Base-by-base conservation (phyloP, 768 basidiomycete species). In the Leccinum arenicola region DNA sequence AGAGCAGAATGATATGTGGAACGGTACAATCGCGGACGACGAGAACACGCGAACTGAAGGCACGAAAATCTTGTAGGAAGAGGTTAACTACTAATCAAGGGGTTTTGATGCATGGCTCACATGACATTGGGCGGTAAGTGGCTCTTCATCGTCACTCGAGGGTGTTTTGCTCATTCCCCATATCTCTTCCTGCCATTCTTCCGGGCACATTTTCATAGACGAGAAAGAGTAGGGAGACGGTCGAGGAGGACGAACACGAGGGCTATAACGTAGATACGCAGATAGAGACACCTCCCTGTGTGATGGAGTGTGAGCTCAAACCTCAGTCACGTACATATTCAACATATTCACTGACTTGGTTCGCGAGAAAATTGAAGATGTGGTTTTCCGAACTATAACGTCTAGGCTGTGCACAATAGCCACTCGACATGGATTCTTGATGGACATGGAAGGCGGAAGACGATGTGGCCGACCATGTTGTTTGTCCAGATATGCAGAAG, bases 1-100 rank as follows among this genome's bases (percentile, higher is more conserved):
- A 74, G 80, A 85, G 45, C 74, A 77, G 21, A 89, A 74, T 58
- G 87, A 86, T 40, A 89, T 63, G 65, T 88, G 85, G 70, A 89
- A 86, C 1, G 87, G 86, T 15, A 89, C 84, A 7, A 70, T 75
- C 57, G 88, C 85, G 3, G 74, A 66, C 19, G 85, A 56, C 6
- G 80, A 79, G 71, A 82, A 89, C 17, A 86, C 79, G 55, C 84
- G 81, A 7, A 80, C 80, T 3, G 78, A 77, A 19, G 88, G 88
- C 19, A 89, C 71, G 66, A 88, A 85, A 19, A 88, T 69, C 88
- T 89, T 47, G 63, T 15, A 36, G 50, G 12, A 43, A 43, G 17
- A 52, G 45, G 17, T 65, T 57, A 56, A 15, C 2, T 43, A 45
- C 35, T 3, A 1, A 23, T 11, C 38, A 52, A 19, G 8, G 31